Base-by-base conservation (phyloP, 371 early-diverging fungal genomes). In the Circinella minor region DNA sequence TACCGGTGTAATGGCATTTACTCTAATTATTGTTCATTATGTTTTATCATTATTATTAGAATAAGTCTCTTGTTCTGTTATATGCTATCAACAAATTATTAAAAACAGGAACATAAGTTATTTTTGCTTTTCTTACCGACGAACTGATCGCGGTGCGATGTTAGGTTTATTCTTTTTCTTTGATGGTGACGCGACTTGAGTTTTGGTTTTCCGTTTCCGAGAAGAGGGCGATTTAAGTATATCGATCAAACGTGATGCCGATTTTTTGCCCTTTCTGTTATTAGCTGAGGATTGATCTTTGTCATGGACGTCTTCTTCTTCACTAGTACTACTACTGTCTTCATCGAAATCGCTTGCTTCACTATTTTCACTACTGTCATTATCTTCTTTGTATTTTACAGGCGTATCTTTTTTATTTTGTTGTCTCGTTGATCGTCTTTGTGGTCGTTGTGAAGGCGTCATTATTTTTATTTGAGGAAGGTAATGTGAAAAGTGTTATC, bases 1-100 rank as follows among this genome's bases (percentile, higher is more conserved):
- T 15, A 73, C 54, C 2, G 73, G n/a, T 11, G 38, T 11, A 15
- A 49, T 37, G n/a, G 61, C 38, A 51, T 72, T 72, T n/a, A 68
- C 49, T 14, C 72, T 71, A 39, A 0, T 15, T 47, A 11, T 47
- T 47, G 9, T 51, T n/a, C n/a, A n/a, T n/a, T n/a, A n/a, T n/a
- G n/a, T n/a, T n/a, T 51, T 51, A n/a, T n/a, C 4, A 37, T 36
- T 20, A 38, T 39, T 46, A 43, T 43, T 43, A 43, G 43, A 43
- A 43, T 1, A 43, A 1, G 11, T 43, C 43, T 43, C 43, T 3
- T 43, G 6, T 43, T 43, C 11, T 43, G 6, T 43, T 11, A 11
- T 9, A 11, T 51, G 14, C n/a, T 51, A 17, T 51, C 15, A 9
- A 11, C 47, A 47, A 9, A 47, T n/a, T 17, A 4, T 17, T 4